Evolutionary conservation across 2,329 filamentous ascomycete species (phyloP), one percentile per base, ranked within the genome.

Genomic region (Colletotrichum sp.): DNA sequence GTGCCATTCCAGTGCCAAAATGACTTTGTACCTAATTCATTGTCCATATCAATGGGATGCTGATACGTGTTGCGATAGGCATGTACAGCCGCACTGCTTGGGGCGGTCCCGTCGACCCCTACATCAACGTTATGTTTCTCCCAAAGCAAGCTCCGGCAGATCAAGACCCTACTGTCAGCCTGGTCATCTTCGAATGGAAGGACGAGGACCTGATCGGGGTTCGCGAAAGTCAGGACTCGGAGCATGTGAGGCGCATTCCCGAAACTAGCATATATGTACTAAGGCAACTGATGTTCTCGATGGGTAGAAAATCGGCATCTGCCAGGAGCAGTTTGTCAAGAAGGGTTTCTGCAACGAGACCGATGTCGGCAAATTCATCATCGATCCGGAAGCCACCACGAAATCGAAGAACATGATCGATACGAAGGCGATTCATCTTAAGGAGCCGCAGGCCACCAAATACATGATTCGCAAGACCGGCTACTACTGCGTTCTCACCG

Each of bases 111-210:
- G 91, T 95, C 76, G 95, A 98, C 80, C 96, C 96, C 25, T 98
- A 95, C 86, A 98, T 98, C 83, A 90, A 94, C 79, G 90, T 95
- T 83, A 95, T 95, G 82, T 98, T 98, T 81, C 86, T 94, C 55
- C 90, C 91, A 78, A 85, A 90, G 86, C 82, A 88, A 86, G 83
- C 91, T 80, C 86, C 90, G 74, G 89, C 90, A 36, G 88, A 93
- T 72, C 87, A 90, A 61, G 94, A 98, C 83, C 94, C 94, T 7
- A 88, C 95, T 59, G 93, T 96, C 78, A 98, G 95, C 84, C 86
- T 98, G 80, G 89, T 98, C 68, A 93, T 99, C 78, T 99, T 98
- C 84, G 96, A 99, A 86, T 99, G 96, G 95, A 93, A 91, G 79
- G 97, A 99, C 82, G 93, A 94, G 82, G 86, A 91, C 68, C 88